Base-by-base conservation (phyloP, 179 eudicot species). In the Actinidia arguta region DNA sequence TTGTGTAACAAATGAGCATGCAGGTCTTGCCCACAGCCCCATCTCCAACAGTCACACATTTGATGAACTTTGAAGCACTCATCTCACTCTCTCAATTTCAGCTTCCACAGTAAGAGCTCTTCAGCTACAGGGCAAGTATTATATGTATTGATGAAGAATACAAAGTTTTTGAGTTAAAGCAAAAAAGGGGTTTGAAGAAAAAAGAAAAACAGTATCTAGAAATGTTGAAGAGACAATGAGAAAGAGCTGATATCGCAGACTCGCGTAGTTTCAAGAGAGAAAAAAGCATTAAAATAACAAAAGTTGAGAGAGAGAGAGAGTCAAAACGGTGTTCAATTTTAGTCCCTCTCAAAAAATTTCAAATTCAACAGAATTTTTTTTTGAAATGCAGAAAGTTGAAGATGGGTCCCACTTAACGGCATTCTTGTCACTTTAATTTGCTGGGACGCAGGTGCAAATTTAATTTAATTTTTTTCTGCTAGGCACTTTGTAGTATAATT, bases 11-110 rank as follows among this genome's bases (percentile, higher is more conserved):
- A 83, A 95, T 95, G 80, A 95, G 96, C 97, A 95, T 91, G 90
- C 98, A 95, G 44, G 98, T 95, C 78, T 95, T 95, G 14, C 98
- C 98, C 78, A 95, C 97, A 87, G 98, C 98, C 73, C 98, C 98
- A 87, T 95, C 98, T 72, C 98, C 98, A 75, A 95, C 98, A 68
- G 96, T 94, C 0, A 95, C 98, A 92, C 98, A 95, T 88, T 95
- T 95, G 24, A 95, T 94, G 90, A 95, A 95, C 92, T 92, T 95
- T 86, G 98, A 91, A 85, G 98, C 97, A 88, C 92, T 95, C 97
- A 94, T 95, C 84, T 68, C 80, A 0, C 25, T 3, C 39, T 64
- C 70, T 27, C 78, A 25, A 18, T 42, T 80, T 68, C 47, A 61
- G 73, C 56, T 79, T 67, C 62, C 1, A 74, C 56, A 25, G 63